Base-by-base conservation (phyloP, 495 filamentous ascomycete species). In the Chaetomidium leptoderma region DNA sequence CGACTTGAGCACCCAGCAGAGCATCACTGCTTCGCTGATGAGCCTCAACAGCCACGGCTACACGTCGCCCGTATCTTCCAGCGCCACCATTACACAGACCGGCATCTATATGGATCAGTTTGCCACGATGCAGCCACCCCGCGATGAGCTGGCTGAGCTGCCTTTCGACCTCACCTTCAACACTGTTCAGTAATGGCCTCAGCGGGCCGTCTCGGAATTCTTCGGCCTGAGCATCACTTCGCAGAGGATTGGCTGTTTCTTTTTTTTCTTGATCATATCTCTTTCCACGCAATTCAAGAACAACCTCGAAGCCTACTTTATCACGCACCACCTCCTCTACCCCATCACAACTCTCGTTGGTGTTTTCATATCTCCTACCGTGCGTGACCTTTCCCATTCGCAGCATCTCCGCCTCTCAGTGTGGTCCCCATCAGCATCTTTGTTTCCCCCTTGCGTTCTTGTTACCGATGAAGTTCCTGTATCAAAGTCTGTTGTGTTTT, bases 21-120 rank as follows among this genome's bases (percentile, higher is more conserved):
- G 57, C 56, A 60, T 60, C 48, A 29, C 66, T 0, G 53, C 65
- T 2, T 56, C 60, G 9, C 64, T 72, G 55, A 66, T 67, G 19
- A 58, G 56, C 47, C 55, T 68, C n/a, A 67, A 70, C 16, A 66
- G 64, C 53, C 68, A 69, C 29, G 67, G 59, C 24, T 70, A 66
- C 61, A 69, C 62, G 8, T 75, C 72, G 3, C 62, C 74, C 0
- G 56, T 70, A n/a, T 76, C 74, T 4, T 76, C 74, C 13, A 67
- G 67, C 0, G 67, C 73, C 3, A 74, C 73, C 7, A 60, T 78
- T 52, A 76, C 73, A 3, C 73, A 74, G 36, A 58, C 64, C 19
- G 27, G 13, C 14, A 17, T 58, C 10, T 70, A 61, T 26, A 36
- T 45, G 17, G 53, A 67, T 30, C 60, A 60, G n/a, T 19, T 43